phyloP scores from a whole-genome alignment of 2,329 filamentous ascomycete genomes.

The Zopfia rhizophila region DNA sequence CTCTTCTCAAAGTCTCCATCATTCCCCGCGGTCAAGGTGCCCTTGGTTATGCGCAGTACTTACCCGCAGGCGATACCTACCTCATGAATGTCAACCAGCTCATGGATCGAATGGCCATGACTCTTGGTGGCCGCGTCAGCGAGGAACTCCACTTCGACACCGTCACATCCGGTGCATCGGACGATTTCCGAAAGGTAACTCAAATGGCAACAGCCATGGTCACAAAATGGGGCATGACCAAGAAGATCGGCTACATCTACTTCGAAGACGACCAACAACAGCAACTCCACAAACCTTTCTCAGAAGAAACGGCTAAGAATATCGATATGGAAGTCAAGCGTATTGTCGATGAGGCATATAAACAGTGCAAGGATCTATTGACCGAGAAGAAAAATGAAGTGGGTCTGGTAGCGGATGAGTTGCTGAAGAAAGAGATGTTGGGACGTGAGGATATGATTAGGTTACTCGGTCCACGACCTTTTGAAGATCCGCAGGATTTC shows the following conservation, averaged over 20 bases:
- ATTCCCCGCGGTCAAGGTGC: constrained; percentile 95
- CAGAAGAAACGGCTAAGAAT: constrained; percentile 88
- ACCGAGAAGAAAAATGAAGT: constrained; percentile 88
- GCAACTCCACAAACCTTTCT: constrained; percentile 92
- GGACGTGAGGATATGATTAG: constrained; percentile 92
- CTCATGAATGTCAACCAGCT: constrained; percentile 95
- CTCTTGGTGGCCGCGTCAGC: constrained; percentile 90
- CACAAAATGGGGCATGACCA: constrained; percentile 98
- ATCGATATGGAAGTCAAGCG: constrained; percentile 93
- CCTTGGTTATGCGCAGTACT: constrained; percentile 94
- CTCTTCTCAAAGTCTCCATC: constrained; percentile 97
- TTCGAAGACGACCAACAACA: constrained; percentile 85
- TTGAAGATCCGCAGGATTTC: constrained; percentile 87
- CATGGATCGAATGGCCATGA: constrained; percentile 99
- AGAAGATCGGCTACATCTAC: constrained; percentile 91
- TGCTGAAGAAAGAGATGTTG: constrained; percentile 90
- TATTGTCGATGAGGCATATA: constrained; percentile 92
- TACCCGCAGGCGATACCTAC: constrained; percentile 91
- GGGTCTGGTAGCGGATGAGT: constrained; percentile 89
- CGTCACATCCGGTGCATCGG: constrained; percentile 92
- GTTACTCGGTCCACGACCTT: constrained; percentile 84
- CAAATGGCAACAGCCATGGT: constrained; percentile 97
- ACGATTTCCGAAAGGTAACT: constrained; percentile 99
- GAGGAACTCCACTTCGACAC: constrained; percentile 98
- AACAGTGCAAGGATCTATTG: constrained; percentile 86